Evolutionary conservation across 176 grass and related monocot species (phyloP), one percentile per base, ranked within the genome.

Genomic region (Eleusine indica): DNA sequence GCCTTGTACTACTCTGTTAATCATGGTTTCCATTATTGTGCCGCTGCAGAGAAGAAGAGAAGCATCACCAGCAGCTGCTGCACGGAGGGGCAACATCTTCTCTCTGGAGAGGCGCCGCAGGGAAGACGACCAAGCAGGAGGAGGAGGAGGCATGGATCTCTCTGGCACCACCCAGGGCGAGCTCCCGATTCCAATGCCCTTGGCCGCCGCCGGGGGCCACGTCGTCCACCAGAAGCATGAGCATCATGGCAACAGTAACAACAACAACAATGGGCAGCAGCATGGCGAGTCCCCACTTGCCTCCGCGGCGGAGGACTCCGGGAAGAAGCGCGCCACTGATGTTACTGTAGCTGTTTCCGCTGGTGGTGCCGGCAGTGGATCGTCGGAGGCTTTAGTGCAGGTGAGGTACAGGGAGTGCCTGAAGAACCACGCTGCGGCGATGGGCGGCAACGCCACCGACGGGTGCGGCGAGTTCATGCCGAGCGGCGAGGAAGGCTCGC

Each of bases 391-490:
- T 25, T 25, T 25, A 25, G 25, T 25, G 25, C 25, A 25, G 43
- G 84, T 88, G 42, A 98, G 35, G 88, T 98, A 98, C 89, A 65
- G 85, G 46, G 96, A 98, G 87, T 98, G 96, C 86, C 89, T 93
- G 19, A 98, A 95, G 93, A 98, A 98, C 87, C 96, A 98, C 80
- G 96, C 96, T 29, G 93, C 93, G 0, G 57, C 93, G 46, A 98
- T 98, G 30, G 96, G 93, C 65, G 96, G 96, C 38, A 91, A 83
- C 73, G 96, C 96, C 61, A 95, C 91, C 16, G 96, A 98, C 41
- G 96, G 96, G 71, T 98, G 96, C 43, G 96, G 91, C 38, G 92
- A 98, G 89, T 98, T 98, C 96, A 93, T 98, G 96, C 93, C 96
- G 2, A 91, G 89, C 41, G 93, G 93, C 13, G 91, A 85, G 68